Base-by-base conservation (phyloP, 331 rosid genomes). In the Malus hybrid region DNA sequence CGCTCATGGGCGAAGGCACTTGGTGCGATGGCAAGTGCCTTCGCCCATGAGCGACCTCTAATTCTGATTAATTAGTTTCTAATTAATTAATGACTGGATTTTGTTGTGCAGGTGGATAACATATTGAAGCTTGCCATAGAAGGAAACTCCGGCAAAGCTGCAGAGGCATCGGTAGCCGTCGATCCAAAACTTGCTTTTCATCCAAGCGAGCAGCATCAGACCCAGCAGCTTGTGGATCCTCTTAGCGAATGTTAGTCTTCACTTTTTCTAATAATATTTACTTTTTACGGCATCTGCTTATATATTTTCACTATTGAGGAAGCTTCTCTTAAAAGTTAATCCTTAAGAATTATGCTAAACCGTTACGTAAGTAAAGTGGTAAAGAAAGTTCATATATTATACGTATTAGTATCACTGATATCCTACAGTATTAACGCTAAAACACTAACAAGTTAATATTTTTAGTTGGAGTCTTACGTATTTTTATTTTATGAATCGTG, bases 91-190 rank as follows among this genome's bases (percentile, higher is more conserved):
- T 57, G 26, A 57, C 5, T 57, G 26, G 12, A 0, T 1, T 11
- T 62, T 76, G 14, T 68, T 69, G 58, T 22, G 50, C 62, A 85
- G 88, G 83, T 71, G 28, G 86, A 81, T 65, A 76, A 32, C 74
- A 81, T 86, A 68, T 11, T 82, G 80, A 85, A 82, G 80, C 55
- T 85, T 69, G 87, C 82, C 24, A 19, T 64, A 15, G 78, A 83
- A 26, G 77, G 75, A 50, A 77, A 61, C 29, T 6, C 55, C 20
- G 44, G 55, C 28, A 62, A 60, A 42, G 68, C 44, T 5, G 73
- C 60, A 6, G 42, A 62, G 19, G 18, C 68, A 30, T 0, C 68
- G 13, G 3, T 15, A 30, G 32, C 61, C 0, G 57, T 1, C 15
- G 74, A 66, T 18, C 30, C 83, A 16, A 69, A 66, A 24, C 63